Evolutionary conservation across 768 basidiomycete species (phyloP), one percentile per base, ranked within the genome.

Genomic region (Aureoboletus auriporus): DNA sequence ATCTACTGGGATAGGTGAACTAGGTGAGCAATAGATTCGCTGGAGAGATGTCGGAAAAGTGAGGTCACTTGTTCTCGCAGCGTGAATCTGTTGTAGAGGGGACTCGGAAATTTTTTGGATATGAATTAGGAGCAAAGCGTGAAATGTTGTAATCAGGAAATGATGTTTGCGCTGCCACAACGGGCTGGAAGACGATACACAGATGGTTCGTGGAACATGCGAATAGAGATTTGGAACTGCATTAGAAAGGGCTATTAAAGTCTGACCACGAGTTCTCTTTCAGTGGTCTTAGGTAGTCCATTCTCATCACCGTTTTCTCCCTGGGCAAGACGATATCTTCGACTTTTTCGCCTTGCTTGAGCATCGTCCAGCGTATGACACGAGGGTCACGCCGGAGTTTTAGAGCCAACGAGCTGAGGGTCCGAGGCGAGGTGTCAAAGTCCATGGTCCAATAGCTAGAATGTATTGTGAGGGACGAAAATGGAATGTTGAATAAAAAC

Each of bases 391-490:
- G 75, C 8, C 85, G 80, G 65, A 94, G 77, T 47, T 86, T 73
- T 8, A 71, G 67, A 55, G 82, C 81, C n/a, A 95, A 72, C 1
- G 76, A 71, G 6, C 73, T 71, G 42, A 94, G 72, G 0, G 80
- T 83, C 34, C 73, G 72, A 10, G 92, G 92, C 8, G 86, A 86
- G 4, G 89, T 80, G 72, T 95, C 93, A 64, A 93, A 95, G 62
- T 90, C 80, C 73, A 95, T 79, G 5, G 86, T 84, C 90, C 90
- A 94, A 65, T 93, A 93, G 58, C 92, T 94, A 57, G 40, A 3
- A 42, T 17, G 20, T 44, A 13, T 12, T 16, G 49, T 64, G 23
- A 54, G 52, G n/a, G 23, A 41, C 0, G 29, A 20, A 36, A 13
- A 44, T 7, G 28, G 14, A 9, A 26, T 6, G 35, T 9, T 6